These are phyloP conservation scores for Tuber indicum DNA, from an alignment of 495 filamentous ascomycete species.

Conservation along the genomic window DNA sequence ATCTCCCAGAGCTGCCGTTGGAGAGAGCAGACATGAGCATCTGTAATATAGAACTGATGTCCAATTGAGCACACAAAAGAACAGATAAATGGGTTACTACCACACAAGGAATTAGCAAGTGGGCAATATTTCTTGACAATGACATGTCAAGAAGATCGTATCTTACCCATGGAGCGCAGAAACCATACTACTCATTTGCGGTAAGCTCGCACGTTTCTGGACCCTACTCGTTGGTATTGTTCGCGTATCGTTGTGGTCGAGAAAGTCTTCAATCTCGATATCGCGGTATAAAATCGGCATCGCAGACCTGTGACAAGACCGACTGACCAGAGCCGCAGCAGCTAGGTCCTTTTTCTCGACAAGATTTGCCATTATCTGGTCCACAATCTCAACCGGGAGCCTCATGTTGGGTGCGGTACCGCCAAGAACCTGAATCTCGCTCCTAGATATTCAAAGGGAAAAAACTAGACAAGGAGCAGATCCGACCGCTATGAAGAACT, in stretches of 20 bases:
- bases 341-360: constrained; percentile 20
- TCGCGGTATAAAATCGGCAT: constrained; percentile 28
- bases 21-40: constrained; percentile 4
- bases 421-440: neutral
- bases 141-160: constrained; percentile 3
- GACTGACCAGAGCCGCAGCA: constrained; percentile 24
- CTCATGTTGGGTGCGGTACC: constrained; percentile 24
- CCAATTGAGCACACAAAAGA: constrained; percentile 27
- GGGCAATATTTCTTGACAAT: neutral
- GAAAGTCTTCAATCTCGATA: constrained; percentile 23
- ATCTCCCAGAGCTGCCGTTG: constrained; percentile 29
- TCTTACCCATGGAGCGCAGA: constrained; percentile 28
- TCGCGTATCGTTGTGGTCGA: neutral
- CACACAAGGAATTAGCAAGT: constrained; percentile 16
- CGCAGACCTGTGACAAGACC: constrained; percentile 26
- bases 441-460: constrained; percentile 12
- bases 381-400: constrained; percentile 28
- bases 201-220: constrained; percentile 18
- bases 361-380: constrained; percentile 31
- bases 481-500: constrained; percentile 2
- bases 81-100: constrained; percentile 28
- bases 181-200: constrained; percentile 18
- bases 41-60: constrained; percentile 14
- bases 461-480: neutral
- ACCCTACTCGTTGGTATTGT: neutral